These are phyloP conservation scores for Wickerhamiella lipophila DNA, from an alignment of 805 yeast species.

Conservation along the genomic window DNA sequence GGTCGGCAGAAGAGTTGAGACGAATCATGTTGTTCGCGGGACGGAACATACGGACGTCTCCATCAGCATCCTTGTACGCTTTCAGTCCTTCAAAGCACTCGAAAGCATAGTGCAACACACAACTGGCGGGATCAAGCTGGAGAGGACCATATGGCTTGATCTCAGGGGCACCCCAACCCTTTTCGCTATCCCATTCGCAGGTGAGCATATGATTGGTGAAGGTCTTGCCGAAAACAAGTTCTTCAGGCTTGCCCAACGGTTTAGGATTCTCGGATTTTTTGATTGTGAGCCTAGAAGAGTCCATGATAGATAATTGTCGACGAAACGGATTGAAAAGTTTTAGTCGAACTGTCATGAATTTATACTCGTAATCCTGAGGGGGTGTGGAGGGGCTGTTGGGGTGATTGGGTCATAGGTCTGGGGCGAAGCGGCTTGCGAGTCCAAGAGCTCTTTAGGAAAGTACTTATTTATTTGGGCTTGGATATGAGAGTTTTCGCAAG, in stretches of 20 bases:
- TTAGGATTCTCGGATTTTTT: conserved; percentile 40
- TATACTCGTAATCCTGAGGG: background rate
- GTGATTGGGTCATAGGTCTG: background rate
- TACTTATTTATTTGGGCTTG: too few species aligned
- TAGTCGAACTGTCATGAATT: background rate
- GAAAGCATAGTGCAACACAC: conserved; percentile 90
- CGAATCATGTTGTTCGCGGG: conserved; percentile 85
- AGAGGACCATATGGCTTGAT: conserved; percentile 76
- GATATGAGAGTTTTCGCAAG: too few species aligned
- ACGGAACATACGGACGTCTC: conserved; percentile 71
- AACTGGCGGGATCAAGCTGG: conserved; percentile 69
- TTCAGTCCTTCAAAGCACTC: conserved; percentile 93
- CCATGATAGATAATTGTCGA: conserved; percentile 26
- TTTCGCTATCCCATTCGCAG: conserved; percentile 61
- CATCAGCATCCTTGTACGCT: conserved; percentile 55
- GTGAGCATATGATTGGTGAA: conserved; percentile 86
- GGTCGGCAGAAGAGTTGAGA: conserved; percentile 76
- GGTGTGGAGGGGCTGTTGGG: background rate
- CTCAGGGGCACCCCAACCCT: conserved; percentile 84
- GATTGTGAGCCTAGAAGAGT: conserved; percentile 42
- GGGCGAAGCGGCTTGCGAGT: too few species aligned
- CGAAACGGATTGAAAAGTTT: conserved; percentile 14
- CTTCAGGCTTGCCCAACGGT: conserved; percentile 42
- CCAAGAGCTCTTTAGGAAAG: too few species aligned
- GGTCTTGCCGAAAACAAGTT: conserved; percentile 55